Conservation (phyloP, 192 early-diverging fungal genomes). For the Umbelopsis isabellina region DNA sequence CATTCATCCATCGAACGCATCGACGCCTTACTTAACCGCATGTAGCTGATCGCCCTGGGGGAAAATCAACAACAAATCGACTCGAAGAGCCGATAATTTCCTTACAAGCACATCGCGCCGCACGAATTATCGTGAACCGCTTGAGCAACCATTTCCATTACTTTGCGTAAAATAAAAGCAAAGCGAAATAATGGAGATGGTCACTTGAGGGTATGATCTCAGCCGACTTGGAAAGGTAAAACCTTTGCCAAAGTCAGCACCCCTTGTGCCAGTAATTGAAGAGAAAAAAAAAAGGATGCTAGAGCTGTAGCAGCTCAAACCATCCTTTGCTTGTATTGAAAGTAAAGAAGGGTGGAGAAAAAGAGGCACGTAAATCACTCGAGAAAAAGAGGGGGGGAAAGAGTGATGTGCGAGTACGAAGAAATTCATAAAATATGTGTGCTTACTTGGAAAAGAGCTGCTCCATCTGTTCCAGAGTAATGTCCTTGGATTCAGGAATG, state of each 20-base stretch:
- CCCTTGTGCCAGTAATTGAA: constrained; percentile 18
- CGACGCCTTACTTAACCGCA: too few species aligned
- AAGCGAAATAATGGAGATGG: constrained; percentile 18
- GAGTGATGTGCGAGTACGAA: background rate
- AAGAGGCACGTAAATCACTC: background rate
- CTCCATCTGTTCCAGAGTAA: constrained; percentile 16
- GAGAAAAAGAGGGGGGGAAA: background rate
- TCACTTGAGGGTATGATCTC: constrained; percentile 24
- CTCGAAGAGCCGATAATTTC: background rate
- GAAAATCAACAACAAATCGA: background rate
- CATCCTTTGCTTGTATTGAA: constrained; percentile 16
- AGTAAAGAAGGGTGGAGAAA: background rate
- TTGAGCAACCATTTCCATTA: constrained; percentile 18
- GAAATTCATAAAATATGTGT: background rate
- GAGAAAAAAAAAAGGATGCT: constrained; percentile 3
- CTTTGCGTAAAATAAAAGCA: constrained; percentile 17
- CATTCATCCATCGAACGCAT: too few species aligned
- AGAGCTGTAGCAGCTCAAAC: constrained; percentile 1
- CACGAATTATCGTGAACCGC: constrained; percentile 22
- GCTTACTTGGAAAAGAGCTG: constrained; percentile 17
- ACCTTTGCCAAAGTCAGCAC: constrained; percentile 19
- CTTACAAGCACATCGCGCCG: constrained; percentile 22
- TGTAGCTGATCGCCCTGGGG: too few species aligned
- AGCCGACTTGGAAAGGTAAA: constrained; percentile 17
- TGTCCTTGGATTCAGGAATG: constrained; percentile 55